Evolutionary conservation across 192 early-diverging fungal species (phyloP).

Genomic region (Tieghemiomyces parasiticus): DNA sequence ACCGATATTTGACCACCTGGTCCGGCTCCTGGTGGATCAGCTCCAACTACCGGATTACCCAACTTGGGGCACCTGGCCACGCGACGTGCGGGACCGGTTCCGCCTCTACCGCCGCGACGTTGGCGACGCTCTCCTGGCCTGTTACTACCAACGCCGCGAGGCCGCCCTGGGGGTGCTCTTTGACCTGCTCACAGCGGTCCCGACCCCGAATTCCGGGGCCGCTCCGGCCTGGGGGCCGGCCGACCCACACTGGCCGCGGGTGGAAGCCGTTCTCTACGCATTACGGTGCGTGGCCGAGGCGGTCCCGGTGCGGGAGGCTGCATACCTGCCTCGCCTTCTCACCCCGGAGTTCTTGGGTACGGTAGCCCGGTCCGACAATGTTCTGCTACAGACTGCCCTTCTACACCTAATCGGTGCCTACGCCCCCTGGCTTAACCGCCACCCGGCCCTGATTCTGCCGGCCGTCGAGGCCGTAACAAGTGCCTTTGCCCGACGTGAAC

Average conservation of each 20-base stretch:
- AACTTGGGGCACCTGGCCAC: slow-evolving; percentile 36
- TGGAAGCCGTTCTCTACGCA: slow-evolving; percentile 49
- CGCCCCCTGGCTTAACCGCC: slow-evolving; percentile 39
- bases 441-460: slow-evolving; percentile 28
- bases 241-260: slow-evolving; percentile 14
- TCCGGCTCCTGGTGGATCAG: slow-evolving; percentile 37
- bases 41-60: slow-evolving; percentile 34
- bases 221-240: background rate
- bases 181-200: slow-evolving; percentile 15
- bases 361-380: background rate
- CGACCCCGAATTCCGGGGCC: background rate
- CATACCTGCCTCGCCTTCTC: slow-evolving; percentile 43
- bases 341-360: slow-evolving; percentile 21
- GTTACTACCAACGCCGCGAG: slow-evolving; percentile 45
- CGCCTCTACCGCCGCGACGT: slow-evolving; percentile 47
- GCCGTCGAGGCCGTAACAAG: slow-evolving; percentile 13
- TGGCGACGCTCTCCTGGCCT: slow-evolving; percentile 54
- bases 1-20: slow-evolving; percentile 31
- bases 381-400: background rate
- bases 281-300: slow-evolving; percentile 50
- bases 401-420: slow-evolving; percentile 24
- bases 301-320: slow-evolving; percentile 31
- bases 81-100: slow-evolving; percentile 43
- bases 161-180: slow-evolving; percentile 34
- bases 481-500: background rate